A percentile compares a stretch with the other conserved stretches of the same genome.
phyloP scores from a whole-genome alignment of 495 filamentous ascomycete species.

The Neurospora sp. region DNA sequence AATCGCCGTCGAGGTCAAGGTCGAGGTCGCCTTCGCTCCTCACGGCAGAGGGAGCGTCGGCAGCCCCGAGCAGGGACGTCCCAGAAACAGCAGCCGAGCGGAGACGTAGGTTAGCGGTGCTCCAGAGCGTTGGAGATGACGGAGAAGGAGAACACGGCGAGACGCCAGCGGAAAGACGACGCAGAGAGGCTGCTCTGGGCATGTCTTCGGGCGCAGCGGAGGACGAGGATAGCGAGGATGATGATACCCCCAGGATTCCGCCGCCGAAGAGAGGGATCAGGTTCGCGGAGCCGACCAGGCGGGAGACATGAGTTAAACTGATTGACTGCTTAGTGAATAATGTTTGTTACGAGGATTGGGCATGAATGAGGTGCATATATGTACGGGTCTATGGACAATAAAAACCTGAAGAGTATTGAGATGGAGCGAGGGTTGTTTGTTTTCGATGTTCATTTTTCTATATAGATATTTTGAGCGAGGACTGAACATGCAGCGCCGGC shows the following conservation, averaged over 20 bases:
- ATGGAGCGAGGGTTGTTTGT: background rate
- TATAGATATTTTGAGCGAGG: background rate
- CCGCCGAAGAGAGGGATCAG: constrained; percentile 31
- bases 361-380: background rate
- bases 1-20: constrained; percentile 5
- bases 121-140: constrained; percentile 16
- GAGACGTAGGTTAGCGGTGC: constrained; percentile 30
- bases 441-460: background rate
- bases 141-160: constrained; percentile 46
- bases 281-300: constrained; percentile 32
- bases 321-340: background rate
- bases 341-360: background rate
- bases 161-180: constrained; percentile 71
- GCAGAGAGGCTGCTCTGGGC: constrained; percentile 80
- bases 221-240: constrained; percentile 53
- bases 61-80: constrained; percentile 13
- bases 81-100: constrained; percentile 33
- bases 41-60: constrained; percentile 2
- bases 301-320: constrained; percentile 5
- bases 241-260: constrained; percentile 42
- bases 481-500: background rate
- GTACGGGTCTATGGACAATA: background rate
- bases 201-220: constrained; percentile 40
- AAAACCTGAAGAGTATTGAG: background rate
- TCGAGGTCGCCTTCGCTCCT: background rate